These are phyloP conservation scores for Smithsoniella earleae DNA, from an alignment of 163 green algal species.

Conservation along the genomic window DNA sequence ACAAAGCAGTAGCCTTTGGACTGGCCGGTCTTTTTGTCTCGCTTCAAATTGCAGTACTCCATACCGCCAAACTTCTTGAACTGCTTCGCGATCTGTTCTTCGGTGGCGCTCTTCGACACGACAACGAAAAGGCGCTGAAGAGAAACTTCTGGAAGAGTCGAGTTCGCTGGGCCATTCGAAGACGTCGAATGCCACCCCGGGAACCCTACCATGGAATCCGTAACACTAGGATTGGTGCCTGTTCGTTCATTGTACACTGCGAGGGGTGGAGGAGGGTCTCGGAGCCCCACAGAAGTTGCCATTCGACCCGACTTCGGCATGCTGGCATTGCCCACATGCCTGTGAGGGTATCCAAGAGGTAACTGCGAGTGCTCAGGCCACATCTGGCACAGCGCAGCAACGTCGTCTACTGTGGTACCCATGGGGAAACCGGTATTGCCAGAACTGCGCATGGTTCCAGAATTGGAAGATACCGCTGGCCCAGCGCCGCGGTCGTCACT, in stretches of 20 bases:
- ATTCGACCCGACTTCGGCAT: no score
- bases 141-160: neutral
- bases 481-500: neutral
- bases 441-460: no score
- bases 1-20: conserved; percentile 80
- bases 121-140: conserved; percentile 74
- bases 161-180: neutral
- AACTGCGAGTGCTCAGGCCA: no score
- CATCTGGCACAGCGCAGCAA: no score
- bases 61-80: conserved; percentile 74
- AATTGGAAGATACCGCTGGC: neutral
- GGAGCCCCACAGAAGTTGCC: neutral
- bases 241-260: neutral
- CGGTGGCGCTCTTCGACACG: conserved; percentile 67
- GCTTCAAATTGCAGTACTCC: conserved; percentile 85
- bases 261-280: neutral
- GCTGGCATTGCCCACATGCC: no score
- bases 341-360: no score
- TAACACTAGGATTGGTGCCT: neutral
- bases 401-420: no score
- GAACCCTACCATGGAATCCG: neutral
- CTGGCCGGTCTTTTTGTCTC: conserved; percentile 65
- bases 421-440: no score
- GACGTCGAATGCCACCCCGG: neutral
- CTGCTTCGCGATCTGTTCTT: conserved; percentile 60